Evolutionary conservation across 768 basidiomycete species (phyloP), one percentile per base, ranked within the genome.

Genomic region (Coprinellus micaceus): DNA sequence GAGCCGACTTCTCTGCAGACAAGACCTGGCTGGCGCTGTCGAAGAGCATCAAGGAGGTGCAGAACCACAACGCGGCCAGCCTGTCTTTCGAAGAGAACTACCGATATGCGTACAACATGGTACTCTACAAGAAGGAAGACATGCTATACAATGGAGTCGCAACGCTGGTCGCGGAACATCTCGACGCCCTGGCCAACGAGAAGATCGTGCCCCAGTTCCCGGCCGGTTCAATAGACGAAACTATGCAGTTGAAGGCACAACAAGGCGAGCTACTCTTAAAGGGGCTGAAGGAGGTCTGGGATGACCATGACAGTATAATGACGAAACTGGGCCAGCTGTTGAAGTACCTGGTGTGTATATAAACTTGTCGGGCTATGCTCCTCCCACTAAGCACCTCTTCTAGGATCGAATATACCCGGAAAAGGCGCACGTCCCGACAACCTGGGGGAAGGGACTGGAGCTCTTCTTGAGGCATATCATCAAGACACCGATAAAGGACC

Each of bases 91-190:
- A 98, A 69, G 94, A 95, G 73, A 91, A 93, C 61, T 93, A 97
- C 69, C 82, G 96, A 41, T 94, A 89, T 68, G 93, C 88, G 19
- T 97, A 97, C 73, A 94, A 94, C 67, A 85, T 98, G 82, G 94
- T 97, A 4, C 81, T 97, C 3, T 81, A 87, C 65, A 91, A 90
- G 68, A 81, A 88, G 52, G 94, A 93, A 2, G 86, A 88, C 56
- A 83, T 81, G 72, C 77, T 99, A 22, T 98, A 98, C 72, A 84
- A 86, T 33, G 95, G 94, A 4, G 84, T 96, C 43, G 85, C 78
- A 55, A 72, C 79, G 45, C 83, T 98, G 29, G 83, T 99, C 41
- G 75, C 81, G 11, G 86, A 91, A 63, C 91, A 99, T 66, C 81
- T 99, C 36, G 85, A 93, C 52, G 74, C 78, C 41, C 82, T 98